phyloP scores from a whole-genome alignment of 148 eudicot species.

The Rhododendron ovatum region DNA sequence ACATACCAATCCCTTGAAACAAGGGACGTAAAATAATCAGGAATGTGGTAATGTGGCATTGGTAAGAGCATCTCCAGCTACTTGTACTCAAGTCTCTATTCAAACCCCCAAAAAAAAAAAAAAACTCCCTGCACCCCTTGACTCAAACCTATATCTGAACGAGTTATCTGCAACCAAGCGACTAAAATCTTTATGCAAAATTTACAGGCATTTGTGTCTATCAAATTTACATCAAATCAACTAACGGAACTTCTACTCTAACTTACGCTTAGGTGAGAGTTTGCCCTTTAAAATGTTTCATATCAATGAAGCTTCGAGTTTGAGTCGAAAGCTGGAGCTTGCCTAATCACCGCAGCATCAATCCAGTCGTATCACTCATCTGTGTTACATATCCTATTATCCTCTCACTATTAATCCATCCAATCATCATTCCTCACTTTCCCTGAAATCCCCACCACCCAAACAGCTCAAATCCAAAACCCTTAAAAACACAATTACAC shows the following conservation, averaged over 20 bases:
- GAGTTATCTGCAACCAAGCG: too few species aligned
- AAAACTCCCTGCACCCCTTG: too few species aligned
- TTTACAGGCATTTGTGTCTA: neutral
- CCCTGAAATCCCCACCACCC: neutral
- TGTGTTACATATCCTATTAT: neutral
- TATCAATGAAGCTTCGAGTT: neutral
- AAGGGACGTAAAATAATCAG: neutral
- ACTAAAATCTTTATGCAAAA: too few species aligned
- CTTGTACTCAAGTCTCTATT: neutral
- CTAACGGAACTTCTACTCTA: neutral
- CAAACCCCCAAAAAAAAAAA: neutral
- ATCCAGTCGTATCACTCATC: neutral
- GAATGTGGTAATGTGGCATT: neutral
- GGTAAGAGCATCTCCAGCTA: neutral
- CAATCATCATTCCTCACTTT: neutral
- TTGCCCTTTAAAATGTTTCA: neutral
- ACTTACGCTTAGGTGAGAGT: neutral
- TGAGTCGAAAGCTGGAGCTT: neutral
- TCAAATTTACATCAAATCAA: neutral
- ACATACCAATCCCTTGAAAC: neutral
- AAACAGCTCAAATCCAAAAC: neutral
- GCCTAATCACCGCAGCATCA: neutral
- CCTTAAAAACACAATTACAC: neutral
- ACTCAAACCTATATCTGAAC: neutral
- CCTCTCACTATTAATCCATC: neutral